Conservation (phyloP, 306 rosid genomes). For the Phaseolus lunatus region DNA sequence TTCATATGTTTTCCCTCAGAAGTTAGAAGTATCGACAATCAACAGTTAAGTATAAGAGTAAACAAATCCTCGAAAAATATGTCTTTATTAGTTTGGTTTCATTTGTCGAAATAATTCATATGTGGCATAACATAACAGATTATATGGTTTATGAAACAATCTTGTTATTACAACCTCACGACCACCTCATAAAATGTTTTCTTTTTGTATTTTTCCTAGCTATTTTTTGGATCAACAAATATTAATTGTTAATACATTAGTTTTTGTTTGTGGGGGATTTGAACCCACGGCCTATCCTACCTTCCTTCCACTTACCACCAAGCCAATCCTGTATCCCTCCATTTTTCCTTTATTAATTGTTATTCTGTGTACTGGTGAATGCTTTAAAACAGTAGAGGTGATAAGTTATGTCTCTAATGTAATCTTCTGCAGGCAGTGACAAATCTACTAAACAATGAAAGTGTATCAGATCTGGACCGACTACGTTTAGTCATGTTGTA, state of each 20-base stretch:
- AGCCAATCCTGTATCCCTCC: no score
- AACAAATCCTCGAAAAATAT: conserved; percentile 32
- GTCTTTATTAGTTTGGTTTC: conserved; percentile 21
- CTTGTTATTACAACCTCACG: neutral
- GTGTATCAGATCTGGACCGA: conserved; percentile 74
- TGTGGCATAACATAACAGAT: conserved; percentile 12
- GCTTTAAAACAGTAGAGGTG: conserved; percentile 30
- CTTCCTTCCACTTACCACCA: no score
- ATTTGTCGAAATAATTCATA: conserved; percentile 10
- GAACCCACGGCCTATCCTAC: no score
- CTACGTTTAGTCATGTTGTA: conserved; percentile 89
- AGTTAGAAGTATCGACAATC: conserved; percentile 16
- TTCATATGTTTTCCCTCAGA: neutral
- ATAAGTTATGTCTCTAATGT: conserved; percentile 44
- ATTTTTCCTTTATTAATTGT: conserved; percentile 8
- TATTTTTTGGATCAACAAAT: no score
- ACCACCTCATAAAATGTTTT: neutral
- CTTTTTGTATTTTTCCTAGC: neutral
- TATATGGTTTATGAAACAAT: conserved; percentile 22
- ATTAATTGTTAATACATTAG: neutral
- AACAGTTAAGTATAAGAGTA: conserved; percentile 5
- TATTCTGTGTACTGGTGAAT: conserved; percentile 8
- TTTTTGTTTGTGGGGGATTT: no score
- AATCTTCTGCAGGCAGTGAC: conserved; percentile 75
- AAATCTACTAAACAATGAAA: conserved; percentile 75